phyloP scores from a whole-genome alignment of 2,329 filamentous ascomycete species.

The Pseudogymnoascus sp. region DNA sequence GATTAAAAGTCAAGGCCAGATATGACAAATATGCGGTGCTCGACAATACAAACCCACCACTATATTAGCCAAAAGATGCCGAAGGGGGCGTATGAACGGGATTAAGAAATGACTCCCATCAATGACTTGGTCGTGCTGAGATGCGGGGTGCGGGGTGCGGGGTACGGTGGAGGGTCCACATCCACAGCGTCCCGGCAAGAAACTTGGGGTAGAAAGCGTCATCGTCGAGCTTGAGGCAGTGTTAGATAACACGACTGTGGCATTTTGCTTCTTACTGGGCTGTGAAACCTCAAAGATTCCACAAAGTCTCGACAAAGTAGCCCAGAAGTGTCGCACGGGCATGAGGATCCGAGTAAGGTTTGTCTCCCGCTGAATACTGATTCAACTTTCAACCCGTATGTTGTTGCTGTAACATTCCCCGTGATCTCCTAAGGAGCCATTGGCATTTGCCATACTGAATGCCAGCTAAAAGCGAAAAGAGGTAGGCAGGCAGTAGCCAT shows the following conservation, averaged over 20 bases:
- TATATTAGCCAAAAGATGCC: neutral
- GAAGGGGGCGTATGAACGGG: neutral
- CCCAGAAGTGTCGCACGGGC: neutral
- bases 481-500: neutral
- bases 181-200: neutral
- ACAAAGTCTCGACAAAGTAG: neutral
- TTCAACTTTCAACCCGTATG: neutral
- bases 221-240: neutral
- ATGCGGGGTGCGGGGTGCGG: constrained; percentile 4
- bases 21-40: neutral
- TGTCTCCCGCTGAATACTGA: neutral
- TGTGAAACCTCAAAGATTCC: neutral
- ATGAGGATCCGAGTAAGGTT: neutral
- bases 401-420: neutral
- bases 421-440: neutral
- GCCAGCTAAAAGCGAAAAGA: neutral
- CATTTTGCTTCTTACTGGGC: neutral
- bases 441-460: neutral
- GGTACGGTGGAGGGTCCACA: neutral
- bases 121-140: neutral
- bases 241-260: neutral
- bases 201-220: neutral
- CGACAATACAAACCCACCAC: neutral
- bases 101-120: neutral
- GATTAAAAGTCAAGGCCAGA: neutral